Percentiles rank a stretch among this genome's conserved stretches.
Evolutionary conservation across 225 moss, liverwort and hornwort species (phyloP).

Genomic region (Anthoceros angustus): DNA sequence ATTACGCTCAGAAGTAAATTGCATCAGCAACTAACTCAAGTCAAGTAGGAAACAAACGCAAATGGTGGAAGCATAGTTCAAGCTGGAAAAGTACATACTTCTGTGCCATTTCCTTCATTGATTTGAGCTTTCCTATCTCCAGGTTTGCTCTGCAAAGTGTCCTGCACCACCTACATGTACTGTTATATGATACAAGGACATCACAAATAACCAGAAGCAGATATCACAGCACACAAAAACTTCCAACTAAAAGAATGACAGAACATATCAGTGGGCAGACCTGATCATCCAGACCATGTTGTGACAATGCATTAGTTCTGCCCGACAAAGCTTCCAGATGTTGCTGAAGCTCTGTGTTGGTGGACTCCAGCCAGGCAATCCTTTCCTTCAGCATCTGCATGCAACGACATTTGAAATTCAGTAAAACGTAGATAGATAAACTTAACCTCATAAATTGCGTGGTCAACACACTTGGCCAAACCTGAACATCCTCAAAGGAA

Average conservation of each 20-base stretch:
- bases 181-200: not conserved
- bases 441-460: not conserved
- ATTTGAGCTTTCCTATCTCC: not conserved
- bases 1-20: too few relatives aligned
- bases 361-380: conserved; percentile 71
- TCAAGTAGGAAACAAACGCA: too few relatives aligned
- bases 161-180: not conserved
- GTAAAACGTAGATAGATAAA: not conserved
- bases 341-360: conserved; percentile 57
- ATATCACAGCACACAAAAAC: not conserved
- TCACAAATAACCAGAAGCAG: not conserved
- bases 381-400: conserved; percentile 75
- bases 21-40: too few relatives aligned
- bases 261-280: conserved; percentile 15
- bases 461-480: conserved; percentile 4
- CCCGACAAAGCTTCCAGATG: conserved; percentile 45
- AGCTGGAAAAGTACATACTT: too few relatives aligned
- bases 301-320: conserved; percentile 27
- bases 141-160: not conserved
- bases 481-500: conserved; percentile 50
- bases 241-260: not conserved
- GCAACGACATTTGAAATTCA: not conserved
- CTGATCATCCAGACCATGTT: conserved; percentile 52
- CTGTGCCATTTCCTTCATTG: too few relatives aligned
- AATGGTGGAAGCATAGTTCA: too few relatives aligned